Evolutionary conservation across 768 basidiomycete species (phyloP), one percentile per base, ranked within the genome.

Genomic region (Boletellus emodensis): DNA sequence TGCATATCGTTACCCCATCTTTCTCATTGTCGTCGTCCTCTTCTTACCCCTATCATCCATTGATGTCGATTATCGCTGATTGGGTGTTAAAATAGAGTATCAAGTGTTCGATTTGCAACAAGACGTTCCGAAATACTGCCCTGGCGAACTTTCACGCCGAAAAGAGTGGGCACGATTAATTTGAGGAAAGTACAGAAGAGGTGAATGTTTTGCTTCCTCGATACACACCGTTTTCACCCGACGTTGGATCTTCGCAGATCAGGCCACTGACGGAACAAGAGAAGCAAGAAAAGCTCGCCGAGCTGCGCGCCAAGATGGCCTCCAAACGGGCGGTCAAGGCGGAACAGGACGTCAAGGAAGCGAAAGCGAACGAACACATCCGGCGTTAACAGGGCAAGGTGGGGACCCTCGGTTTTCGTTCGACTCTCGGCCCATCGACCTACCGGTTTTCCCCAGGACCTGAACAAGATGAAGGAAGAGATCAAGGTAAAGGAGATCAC

Each of bases 261-360:
- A 93, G 91, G 64, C 94, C 95, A 0, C 68, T 99, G 45, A 97
- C 94, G 0, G 94, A 97, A 69, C 93, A 94, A 61, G 93, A 98
- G 70, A 95, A 85, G 76, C 80, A 82, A 51, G 74, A 83, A 57
- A 90, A 85, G 61, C 76, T 98, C 0, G 82, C 71, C 0, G 95
- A 96, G 55, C 71, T 99, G 51, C 77, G 83, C 22, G 72, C 77
- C 47, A 92, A 85, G 71, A 84, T 97, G 81, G n/a, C n/a, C n/a
- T n/a, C n/a, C n/a, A n/a, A 97, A 67, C 83, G 90, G 1, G 76
- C 84, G 1, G 69, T 62, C 44, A 92, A 92, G 68, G 79, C 84
- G 2, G 76, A 78, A 42, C 77, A 85, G 55, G 92, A 95, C 4
- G 81, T 78, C 0, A 80, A 85, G 57, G 91, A 90, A 52, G 71